phyloP scores from a whole-genome alignment of 116 monocot species.

The Posidonia oceanica region DNA sequence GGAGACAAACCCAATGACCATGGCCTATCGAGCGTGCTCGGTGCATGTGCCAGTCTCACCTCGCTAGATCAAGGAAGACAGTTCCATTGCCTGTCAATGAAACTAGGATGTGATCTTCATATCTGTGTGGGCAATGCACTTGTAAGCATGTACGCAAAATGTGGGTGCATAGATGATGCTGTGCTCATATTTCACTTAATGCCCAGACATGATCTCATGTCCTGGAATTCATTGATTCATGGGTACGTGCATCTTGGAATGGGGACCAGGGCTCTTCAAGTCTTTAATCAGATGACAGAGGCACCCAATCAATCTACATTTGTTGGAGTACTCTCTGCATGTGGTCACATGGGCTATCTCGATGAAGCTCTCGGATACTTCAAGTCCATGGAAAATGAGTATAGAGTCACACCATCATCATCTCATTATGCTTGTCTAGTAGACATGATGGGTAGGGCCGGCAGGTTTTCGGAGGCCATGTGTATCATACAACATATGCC shows the following conservation, averaged over 20 bases:
- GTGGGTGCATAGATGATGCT: conserved; percentile 38
- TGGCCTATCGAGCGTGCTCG: conserved; percentile 46
- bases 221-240: conserved; percentile 70
- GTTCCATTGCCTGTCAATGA: conserved; percentile 49
- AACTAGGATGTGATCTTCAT: conserved; percentile 39
- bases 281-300: conserved; percentile 31
- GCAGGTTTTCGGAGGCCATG: conserved; percentile 35
- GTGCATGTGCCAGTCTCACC: conserved; percentile 56
- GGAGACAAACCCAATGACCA: conserved; percentile 42
- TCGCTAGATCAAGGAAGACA: conserved; percentile 49
- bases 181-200: conserved; percentile 32
- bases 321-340: conserved; percentile 42
- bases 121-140: conserved; percentile 58
- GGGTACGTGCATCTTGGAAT: conserved; percentile 40
- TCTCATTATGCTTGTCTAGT: conserved; percentile 45
- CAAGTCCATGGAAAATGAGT: conserved; percentile 19
- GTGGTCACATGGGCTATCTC: conserved; percentile 35
- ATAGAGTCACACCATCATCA: conserved; percentile 21
- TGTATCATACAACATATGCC: conserved; percentile 43
- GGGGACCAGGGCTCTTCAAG: conserved; percentile 12
- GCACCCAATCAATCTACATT: conserved; percentile 50
- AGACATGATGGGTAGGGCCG: conserved; percentile 45
- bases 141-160: conserved; percentile 66
- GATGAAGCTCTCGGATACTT: conserved; percentile 39
- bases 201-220: conserved; percentile 40